Conservation (phyloP, 2,329 filamentous ascomycete genomes). For the Akanthomyces lecanii region DNA sequence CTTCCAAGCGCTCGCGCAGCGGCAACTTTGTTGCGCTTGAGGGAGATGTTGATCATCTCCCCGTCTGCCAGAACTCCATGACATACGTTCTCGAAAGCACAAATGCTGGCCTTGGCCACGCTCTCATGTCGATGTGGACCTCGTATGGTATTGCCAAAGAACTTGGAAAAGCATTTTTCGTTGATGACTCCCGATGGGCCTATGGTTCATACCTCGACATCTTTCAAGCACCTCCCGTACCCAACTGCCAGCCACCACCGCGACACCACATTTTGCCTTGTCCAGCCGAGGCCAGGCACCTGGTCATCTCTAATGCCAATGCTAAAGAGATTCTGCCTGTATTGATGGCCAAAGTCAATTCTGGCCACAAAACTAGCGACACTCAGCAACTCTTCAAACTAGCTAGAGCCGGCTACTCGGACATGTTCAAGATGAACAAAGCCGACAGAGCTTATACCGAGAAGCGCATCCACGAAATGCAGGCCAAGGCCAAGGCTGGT, state of each 20-base stretch:
- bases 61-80: slow-evolving; percentile 65
- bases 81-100: slow-evolving; percentile 71
- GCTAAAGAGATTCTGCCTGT: slow-evolving; percentile 60
- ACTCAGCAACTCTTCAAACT: slow-evolving; percentile 60
- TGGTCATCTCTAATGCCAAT: slow-evolving; percentile 69
- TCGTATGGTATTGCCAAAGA: slow-evolving; percentile 74
- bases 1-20: slow-evolving; percentile 35
- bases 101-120: slow-evolving; percentile 72
- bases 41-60: slow-evolving; percentile 40
- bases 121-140: slow-evolving; percentile 76
- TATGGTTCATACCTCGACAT: slow-evolving; percentile 72
- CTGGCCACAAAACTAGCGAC: slow-evolving; percentile 24
- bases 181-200: slow-evolving; percentile 79
- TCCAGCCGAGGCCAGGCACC: slow-evolving; percentile 68
- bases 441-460: slow-evolving; percentile 64
- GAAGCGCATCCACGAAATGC: slow-evolving; percentile 54
- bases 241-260: slow-evolving; percentile 67
- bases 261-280: slow-evolving; percentile 73
- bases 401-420: slow-evolving; percentile 65
- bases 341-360: slow-evolving; percentile 33
- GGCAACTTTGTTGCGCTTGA: slow-evolving; percentile 47
- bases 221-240: slow-evolving; percentile 63
- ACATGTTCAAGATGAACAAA: slow-evolving; percentile 64
- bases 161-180: slow-evolving; percentile 73
- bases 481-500: slow-evolving; percentile 39